Percentiles rank a stretch among this genome's conserved stretches.
Evolutionary conservation across 257 asterid species (phyloP).

Genomic region (Solanum stenotomum): DNA sequence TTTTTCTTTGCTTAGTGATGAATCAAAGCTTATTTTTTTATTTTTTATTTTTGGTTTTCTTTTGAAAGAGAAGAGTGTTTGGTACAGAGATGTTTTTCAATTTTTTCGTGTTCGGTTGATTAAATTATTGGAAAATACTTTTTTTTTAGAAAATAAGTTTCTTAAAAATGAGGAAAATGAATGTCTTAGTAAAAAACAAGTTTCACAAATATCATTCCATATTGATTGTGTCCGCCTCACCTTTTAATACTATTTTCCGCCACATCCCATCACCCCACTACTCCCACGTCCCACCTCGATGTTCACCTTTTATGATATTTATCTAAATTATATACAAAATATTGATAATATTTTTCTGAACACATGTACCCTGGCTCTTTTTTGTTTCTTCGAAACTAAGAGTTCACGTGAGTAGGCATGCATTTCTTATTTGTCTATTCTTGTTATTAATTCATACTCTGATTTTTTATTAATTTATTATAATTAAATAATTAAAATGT

Average conservation of each 20-base stretch:
- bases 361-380: not conserved
- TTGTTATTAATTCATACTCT: not conserved
- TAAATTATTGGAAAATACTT: not conserved
- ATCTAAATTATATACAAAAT: not conserved
- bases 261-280: not conserved
- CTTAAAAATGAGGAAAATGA: not conserved
- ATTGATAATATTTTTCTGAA: not conserved
- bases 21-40: not conserved
- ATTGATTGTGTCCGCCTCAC: not conserved
- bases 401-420: not conserved
- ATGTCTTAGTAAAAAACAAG: not conserved
- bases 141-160: not conserved
- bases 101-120: accelerated
- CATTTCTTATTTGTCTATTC: not conserved
- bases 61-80: not conserved
- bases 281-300: not conserved
- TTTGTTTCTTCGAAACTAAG: not conserved
- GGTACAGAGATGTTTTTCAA: not conserved
- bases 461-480: not conserved
- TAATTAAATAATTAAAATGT: too few species aligned
- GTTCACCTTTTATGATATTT: too few species aligned
- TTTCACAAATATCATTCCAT: not conserved
- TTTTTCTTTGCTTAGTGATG: not conserved
- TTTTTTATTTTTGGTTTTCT: not conserved
- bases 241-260: not conserved